Evolutionary conservation across 108 stramenopile genomes (phyloP), one percentile per base, ranked within the genome.

Genomic region (Cyclotella kingstonii): DNA sequence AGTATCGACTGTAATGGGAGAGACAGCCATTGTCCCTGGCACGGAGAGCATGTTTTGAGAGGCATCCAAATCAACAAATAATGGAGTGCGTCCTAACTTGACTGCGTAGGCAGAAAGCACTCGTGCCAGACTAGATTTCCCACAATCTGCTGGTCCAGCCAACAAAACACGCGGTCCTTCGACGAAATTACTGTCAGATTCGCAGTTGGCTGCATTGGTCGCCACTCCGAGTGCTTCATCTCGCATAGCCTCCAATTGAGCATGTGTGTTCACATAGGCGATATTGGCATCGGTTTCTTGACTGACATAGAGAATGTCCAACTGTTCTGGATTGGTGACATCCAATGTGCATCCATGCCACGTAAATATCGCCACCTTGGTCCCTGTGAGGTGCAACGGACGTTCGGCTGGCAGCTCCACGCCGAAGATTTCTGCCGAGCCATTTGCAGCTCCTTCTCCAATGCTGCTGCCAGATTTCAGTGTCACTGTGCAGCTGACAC

Each of bases 291-390:
- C 76, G 3, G 90, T 91, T 76, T 91, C 93, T 40, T 87, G 83
- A 43, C 68, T 73, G 0, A 67, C 76, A 49, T 86, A 86, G 27
- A 76, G 48, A 52, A 86, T 81, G 31, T 88, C 85, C 25, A 82
- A 45, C 22, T 68, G 19, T 36, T 73, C 81, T 41, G 66, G 56
- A 36, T 72, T 70, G 8, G 71, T 63, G 15, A 79, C 73, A 60
- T 93, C 92, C 11, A 93, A 31, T 8, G 84, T 80, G 62, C 90
- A 91, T 2, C 93, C 93, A 63, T 95, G 88, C 90, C 90, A 95
- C 2, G 93, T 95, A 66, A 91, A 95, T 36, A 95, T 69, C 0
- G 93, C 88, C 18, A 83, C 54, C 50, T 90, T 91, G 42, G 85
- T 60, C n/a, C 77, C 82, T 0, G 76, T 62, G 12, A 87, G 75